Conservation (phyloP, 768 basidiomycete genomes). For the Sistotremastrum niveocremeum region DNA sequence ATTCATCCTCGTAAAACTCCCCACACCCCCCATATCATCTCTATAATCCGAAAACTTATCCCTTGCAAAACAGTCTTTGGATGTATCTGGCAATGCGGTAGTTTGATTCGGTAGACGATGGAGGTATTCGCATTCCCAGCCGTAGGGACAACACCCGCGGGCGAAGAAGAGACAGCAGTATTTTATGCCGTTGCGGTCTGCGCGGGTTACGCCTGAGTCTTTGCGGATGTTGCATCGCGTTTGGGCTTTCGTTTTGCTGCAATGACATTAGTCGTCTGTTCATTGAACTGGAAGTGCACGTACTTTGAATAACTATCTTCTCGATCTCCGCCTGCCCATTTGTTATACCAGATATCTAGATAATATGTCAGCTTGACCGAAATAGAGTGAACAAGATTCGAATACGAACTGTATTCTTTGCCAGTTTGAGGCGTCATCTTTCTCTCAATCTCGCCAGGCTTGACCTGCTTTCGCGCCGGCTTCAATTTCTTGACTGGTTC, state of each 20-base stretch:
- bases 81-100: constrained; percentile 68
- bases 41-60: constrained; percentile 96
- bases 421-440: constrained; percentile 82
- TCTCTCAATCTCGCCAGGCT: constrained; percentile 81
- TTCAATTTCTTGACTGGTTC: constrained; percentile 52
- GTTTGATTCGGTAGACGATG: constrained; percentile 72
- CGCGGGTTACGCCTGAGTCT: constrained; percentile 89
- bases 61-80: constrained; percentile 92
- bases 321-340: constrained; percentile 99
- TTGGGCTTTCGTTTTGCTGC: constrained; percentile 86
- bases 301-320: constrained; percentile 95
- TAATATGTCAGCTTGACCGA: constrained; percentile 4
- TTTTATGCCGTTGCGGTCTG: constrained; percentile 84
- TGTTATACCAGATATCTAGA: constrained; percentile 95
- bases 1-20: constrained; percentile 89
- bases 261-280: constrained; percentile 2
- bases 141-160: constrained; percentile 94
- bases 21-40: constrained; percentile 99
- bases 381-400: neutral
- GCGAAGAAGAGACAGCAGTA: constrained; percentile 94
- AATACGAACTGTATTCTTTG: constrained; percentile 83
- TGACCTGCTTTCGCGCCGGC: constrained; percentile 90
- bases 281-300: constrained; percentile 12
- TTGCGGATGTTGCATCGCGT: constrained; percentile 79
- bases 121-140: constrained; percentile 95